A percentile compares a stretch with the other conserved stretches of the same genome.
These are phyloP conservation scores for Pichiaceae sp. DNA, from an alignment of 1,139 yeast genomes.

Conservation along the genomic window DNA sequence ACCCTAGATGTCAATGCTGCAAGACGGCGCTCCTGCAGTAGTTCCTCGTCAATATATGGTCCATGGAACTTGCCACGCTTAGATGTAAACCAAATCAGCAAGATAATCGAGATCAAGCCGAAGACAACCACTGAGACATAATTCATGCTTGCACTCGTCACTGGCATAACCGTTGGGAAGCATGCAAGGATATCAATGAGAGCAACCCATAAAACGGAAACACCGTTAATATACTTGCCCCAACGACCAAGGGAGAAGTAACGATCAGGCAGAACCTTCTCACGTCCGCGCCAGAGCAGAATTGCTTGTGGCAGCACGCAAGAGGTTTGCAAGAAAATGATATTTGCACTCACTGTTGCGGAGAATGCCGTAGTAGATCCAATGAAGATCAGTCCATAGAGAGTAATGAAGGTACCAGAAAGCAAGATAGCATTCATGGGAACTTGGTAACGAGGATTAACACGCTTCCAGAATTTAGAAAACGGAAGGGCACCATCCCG, in stretches of 20 bases:
- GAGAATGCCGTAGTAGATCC: constrained; percentile 36
- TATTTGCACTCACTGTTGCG: constrained; percentile 33
- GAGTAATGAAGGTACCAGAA: constrained; percentile 28
- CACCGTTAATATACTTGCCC: constrained; percentile 32
- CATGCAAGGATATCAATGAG: constrained; percentile 59
- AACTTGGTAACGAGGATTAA: constrained; percentile 27
- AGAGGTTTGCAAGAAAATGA: constrained; percentile 29
- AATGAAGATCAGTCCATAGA: constrained; percentile 33
- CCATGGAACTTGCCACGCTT: constrained; percentile 8
- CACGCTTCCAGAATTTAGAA: constrained; percentile 28
- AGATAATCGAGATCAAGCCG: constrained; percentile 5
- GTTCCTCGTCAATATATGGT: constrained; percentile 3
- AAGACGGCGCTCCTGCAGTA: neutral
- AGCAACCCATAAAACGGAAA: constrained; percentile 11
- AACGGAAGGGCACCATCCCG: constrained; percentile 33
- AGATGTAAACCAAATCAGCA: constrained; percentile 5
- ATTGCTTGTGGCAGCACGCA: constrained; percentile 30
- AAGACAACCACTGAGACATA: constrained; percentile 54
- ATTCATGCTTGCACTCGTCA: constrained; percentile 54
- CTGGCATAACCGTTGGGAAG: constrained; percentile 63
- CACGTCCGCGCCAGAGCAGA: constrained; percentile 29
- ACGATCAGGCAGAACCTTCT: constrained; percentile 29
- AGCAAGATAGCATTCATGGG: constrained; percentile 25
- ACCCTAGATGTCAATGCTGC: neutral
- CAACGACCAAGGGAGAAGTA: constrained; percentile 32